These are phyloP conservation scores for Calocybe gambosa DNA, from an alignment of 1,284 basidiomycete genomes.

Conservation along the genomic window DNA sequence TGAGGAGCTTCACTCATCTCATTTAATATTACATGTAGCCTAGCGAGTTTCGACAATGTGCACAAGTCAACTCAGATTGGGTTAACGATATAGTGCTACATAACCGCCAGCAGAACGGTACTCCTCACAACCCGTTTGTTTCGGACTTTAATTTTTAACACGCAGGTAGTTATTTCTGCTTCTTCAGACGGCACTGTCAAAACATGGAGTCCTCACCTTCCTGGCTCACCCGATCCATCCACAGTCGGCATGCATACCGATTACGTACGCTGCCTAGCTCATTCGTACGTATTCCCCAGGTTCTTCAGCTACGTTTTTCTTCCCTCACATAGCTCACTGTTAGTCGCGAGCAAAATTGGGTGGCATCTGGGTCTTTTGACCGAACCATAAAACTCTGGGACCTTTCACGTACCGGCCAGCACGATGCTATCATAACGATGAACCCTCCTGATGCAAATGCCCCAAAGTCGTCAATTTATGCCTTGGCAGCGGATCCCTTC, in stretches of 20 bases:
- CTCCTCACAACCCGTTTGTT: constrained; percentile 16
- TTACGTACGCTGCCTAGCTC: constrained; percentile 84
- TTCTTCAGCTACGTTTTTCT: background rate
- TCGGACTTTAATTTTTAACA: background rate
- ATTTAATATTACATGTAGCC: constrained; percentile 26
- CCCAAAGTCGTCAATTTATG: constrained; percentile 76
- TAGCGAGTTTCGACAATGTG: constrained; percentile 73
- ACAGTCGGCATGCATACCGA: constrained; percentile 86
- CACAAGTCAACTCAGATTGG: constrained; percentile 91
- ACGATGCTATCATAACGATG: constrained; percentile 51
- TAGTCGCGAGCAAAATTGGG: constrained; percentile 74
- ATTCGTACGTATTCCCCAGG: constrained; percentile 46
- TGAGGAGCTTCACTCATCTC: background rate
- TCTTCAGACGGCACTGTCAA: constrained; percentile 96
- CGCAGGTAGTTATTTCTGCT: constrained; percentile 54
- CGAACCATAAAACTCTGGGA: constrained; percentile 95
- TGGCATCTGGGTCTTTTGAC: constrained; percentile 95
- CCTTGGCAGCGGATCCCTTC: constrained; percentile 70
- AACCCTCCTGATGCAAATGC: constrained; percentile 54
- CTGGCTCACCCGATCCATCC: constrained; percentile 46
- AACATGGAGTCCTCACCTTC: constrained; percentile 86
- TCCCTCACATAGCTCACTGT: constrained; percentile 13
- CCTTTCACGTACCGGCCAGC: constrained; percentile 40
- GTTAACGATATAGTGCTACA: constrained; percentile 93
- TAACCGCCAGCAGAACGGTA: constrained; percentile 87